These are phyloP conservation scores for Capsella bursapastoris DNA, from an alignment of 345 rosid species.

Conservation along the genomic window DNA sequence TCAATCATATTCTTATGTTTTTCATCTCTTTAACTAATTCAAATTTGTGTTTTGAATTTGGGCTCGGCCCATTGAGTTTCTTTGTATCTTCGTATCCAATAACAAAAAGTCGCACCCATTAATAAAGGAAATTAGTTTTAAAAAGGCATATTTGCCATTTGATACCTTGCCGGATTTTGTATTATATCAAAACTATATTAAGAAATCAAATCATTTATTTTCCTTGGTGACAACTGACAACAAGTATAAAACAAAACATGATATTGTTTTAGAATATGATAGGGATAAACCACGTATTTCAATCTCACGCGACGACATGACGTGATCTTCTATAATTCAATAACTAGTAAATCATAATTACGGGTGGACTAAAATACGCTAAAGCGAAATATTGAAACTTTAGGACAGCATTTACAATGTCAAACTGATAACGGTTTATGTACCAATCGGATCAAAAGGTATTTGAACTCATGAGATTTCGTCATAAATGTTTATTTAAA, in stretches of 20 bases:
- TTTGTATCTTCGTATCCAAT: not conserved
- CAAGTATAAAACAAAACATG: not conserved
- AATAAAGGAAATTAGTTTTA: not conserved
- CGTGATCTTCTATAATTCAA: slow-evolving; percentile 15
- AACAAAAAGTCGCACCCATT: not conserved
- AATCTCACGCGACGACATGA: slow-evolving; percentile 19
- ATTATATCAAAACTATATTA: not conserved
- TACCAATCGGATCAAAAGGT: slow-evolving; percentile 5
- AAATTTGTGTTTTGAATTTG: not conserved
- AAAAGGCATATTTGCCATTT: not conserved
- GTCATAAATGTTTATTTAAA: not conserved
- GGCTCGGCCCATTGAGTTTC: slow-evolving; percentile 8
- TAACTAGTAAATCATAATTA: not conserved
- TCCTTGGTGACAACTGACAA: not conserved
- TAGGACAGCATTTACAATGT: slow-evolving; percentile 25
- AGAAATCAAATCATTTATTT: not conserved
- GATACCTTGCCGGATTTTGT: not conserved
- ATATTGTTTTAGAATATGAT: not conserved
- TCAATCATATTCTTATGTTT: not conserved
- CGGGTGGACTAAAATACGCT: not conserved
- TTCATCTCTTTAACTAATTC: not conserved
- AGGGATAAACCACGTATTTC: not conserved
- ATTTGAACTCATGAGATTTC: not conserved
- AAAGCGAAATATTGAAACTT: not conserved
- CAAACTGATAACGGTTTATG: slow-evolving; percentile 25